These are phyloP conservation scores for Neurospora sp. DNA, from an alignment of 495 filamentous ascomycete species.

Conservation along the genomic window DNA sequence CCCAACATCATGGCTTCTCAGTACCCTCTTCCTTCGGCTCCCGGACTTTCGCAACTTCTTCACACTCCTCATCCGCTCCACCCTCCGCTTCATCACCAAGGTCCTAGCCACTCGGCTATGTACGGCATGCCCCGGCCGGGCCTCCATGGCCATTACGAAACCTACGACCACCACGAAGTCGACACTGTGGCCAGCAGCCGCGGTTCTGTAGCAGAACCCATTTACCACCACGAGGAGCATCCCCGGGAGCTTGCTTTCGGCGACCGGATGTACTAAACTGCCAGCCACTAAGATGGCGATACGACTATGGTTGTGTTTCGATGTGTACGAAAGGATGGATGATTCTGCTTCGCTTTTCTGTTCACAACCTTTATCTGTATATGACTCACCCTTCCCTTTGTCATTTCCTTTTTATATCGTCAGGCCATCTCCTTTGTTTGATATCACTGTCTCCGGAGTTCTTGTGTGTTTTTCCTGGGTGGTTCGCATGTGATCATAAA, in stretches of 20 bases:
- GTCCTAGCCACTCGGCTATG: constrained; percentile 14
- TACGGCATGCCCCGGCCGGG: constrained; percentile 22
- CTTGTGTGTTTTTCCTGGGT: neutral
- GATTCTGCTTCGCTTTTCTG: neutral
- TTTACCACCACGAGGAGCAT: constrained; percentile 34
- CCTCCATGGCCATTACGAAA: constrained; percentile 26
- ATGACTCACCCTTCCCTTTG: neutral
- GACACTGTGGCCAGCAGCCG: constrained; percentile 27
- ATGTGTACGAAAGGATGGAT: neutral
- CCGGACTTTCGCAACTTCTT: constrained; percentile 13
- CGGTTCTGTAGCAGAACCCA: constrained; percentile 21
- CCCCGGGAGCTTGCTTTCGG: constrained; percentile 29
- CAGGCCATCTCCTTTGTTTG: neutral
- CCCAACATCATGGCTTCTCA: constrained; percentile 8
- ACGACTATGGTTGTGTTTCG: neutral
- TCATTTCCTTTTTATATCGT: neutral
- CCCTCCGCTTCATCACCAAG: constrained; percentile 7
- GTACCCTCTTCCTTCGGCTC: constrained; percentile 13
- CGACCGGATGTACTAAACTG: constrained; percentile 30
- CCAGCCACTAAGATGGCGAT: neutral
- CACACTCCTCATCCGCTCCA: constrained; percentile 10
- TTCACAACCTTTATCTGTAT: neutral
- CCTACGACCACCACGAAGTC: constrained; percentile 35
- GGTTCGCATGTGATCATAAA: neutral
- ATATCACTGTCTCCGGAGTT: neutral